A percentile compares a stretch with the other conserved stretches of the same genome.
phyloP scores from a whole-genome alignment of 768 basidiomycete species.

The Piloderma croceum region DNA sequence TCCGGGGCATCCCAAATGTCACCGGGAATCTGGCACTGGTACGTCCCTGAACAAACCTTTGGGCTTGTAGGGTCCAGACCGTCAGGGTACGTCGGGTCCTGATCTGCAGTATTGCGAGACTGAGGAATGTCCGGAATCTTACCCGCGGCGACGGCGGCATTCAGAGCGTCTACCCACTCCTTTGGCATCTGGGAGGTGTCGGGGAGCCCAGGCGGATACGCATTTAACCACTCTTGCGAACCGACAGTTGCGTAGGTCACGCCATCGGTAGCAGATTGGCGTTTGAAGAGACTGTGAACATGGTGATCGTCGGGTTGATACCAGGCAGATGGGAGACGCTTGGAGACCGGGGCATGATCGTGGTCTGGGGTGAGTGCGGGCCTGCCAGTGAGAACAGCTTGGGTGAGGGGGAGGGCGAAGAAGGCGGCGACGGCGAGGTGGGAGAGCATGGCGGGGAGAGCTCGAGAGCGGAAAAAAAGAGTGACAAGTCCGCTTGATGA shows the following conservation, averaged over 20 bases:
- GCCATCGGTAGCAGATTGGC: constrained; percentile 42
- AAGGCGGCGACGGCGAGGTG: too few relatives aligned
- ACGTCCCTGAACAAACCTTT: constrained; percentile 71
- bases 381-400: too few relatives aligned
- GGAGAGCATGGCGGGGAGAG: too few relatives aligned
- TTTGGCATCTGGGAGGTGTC: constrained; percentile 50
- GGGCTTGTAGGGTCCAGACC: constrained; percentile 38
- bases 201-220: constrained; percentile 50
- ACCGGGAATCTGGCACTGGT: constrained; percentile 53
- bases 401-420: too few relatives aligned
- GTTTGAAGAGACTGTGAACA: constrained; percentile 57
- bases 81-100: constrained; percentile 34
- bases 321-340: constrained; percentile 44
- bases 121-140: constrained; percentile 66
- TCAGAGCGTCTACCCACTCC: constrained; percentile 68
- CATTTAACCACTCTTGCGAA: constrained; percentile 58
- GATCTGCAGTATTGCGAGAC: constrained; percentile 31
- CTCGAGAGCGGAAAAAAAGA: too few relatives aligned
- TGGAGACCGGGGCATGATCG: too few relatives aligned
- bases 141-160: constrained; percentile 58
- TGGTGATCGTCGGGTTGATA: constrained; percentile 58
- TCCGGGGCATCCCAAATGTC: constrained; percentile 77
- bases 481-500: too few relatives aligned
- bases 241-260: constrained; percentile 50
- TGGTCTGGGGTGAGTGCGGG: too few relatives aligned